Evolutionary conservation across 192 early-diverging fungal genomes (phyloP).

Genomic region (Chytriomyces sp.): DNA sequence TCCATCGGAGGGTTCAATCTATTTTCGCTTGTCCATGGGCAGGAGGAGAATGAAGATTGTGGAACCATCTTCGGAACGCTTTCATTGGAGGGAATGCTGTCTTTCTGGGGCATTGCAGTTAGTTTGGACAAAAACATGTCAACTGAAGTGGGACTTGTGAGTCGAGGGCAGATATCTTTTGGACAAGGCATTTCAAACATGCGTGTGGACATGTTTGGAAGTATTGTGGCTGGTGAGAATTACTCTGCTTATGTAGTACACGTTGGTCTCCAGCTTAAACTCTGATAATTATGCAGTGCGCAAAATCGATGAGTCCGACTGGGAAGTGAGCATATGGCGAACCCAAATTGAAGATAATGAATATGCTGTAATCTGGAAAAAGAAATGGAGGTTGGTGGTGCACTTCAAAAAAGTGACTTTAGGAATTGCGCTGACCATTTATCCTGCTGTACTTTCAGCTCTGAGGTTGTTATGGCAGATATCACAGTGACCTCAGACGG

Average conservation of each 20-base stretch:
- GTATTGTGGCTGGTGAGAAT: constrained; percentile 46
- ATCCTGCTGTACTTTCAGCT: constrained; percentile 45
- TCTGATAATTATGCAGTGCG: not conserved
- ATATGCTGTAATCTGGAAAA: constrained; percentile 50
- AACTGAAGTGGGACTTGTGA: not conserved
- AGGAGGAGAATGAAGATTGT: not conserved
- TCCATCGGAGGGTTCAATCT: not conserved
- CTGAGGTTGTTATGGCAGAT: constrained; percentile 66
- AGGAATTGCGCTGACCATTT: no score
- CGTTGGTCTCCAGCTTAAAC: not conserved
- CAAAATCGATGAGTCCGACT: constrained; percentile 20
- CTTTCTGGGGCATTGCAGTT: not conserved
- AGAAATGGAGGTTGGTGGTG: constrained; percentile 42
- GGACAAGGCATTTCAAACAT: constrained; percentile 14
- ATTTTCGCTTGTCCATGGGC: not conserved
- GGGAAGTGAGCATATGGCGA: constrained; percentile 50
- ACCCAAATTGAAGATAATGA: constrained; percentile 52
- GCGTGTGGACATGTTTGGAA: constrained; percentile 51
- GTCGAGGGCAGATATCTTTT: not conserved
- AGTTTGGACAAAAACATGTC: not conserved
- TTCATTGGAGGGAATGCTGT: not conserved
- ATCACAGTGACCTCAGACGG: constrained; percentile 68
- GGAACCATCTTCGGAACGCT: not conserved
- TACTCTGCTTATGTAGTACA: no score
- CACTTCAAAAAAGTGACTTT: no score